Percentiles rank a stretch among this genome's conserved stretches.
Evolutionary conservation across 2,329 filamentous ascomycete species (phyloP).

Genomic region (Epichloe coenophiala): DNA sequence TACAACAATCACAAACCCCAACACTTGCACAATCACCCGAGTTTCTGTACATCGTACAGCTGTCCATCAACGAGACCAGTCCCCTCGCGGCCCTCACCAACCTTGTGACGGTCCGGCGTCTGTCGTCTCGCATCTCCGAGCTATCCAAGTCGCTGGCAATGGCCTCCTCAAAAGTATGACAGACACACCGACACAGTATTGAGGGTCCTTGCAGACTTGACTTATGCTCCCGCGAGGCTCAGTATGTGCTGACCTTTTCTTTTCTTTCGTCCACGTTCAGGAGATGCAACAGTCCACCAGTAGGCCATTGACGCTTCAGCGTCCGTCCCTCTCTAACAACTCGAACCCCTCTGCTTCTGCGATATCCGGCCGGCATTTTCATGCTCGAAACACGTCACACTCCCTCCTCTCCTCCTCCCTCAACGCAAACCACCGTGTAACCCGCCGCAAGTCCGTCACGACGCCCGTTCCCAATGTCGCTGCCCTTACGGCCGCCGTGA

Average conservation of each 20-base stretch:
- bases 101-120: conserved; percentile 18
- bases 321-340: conserved; percentile 45
- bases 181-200: conserved; percentile 13
- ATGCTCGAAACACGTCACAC: conserved; percentile 67
- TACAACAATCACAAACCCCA: conserved; percentile 5
- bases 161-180: conserved; percentile 50
- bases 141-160: conserved; percentile 32
- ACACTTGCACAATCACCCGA: background rate
- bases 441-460: conserved; percentile 87
- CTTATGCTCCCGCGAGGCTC: conserved; percentile 17
- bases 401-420: conserved; percentile 65
- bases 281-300: conserved; percentile 53
- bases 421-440: conserved; percentile 73
- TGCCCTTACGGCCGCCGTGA: conserved; percentile 59
- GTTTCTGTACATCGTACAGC: conserved; percentile 6
- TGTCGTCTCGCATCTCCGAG: conserved; percentile 20
- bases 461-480: conserved; percentile 59
- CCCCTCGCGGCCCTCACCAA: conserved; percentile 11
- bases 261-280: conserved; percentile 24
- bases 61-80: background rate
- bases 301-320: conserved; percentile 52
- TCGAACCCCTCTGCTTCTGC: conserved; percentile 44
- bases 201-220: conserved; percentile 16
- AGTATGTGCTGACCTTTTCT: conserved; percentile 20
- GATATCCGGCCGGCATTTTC: conserved; percentile 45